Evolutionary conservation across 768 basidiomycete species (phyloP), one percentile per base, ranked within the genome.

Genomic region (Tremella mesenterica): DNA sequence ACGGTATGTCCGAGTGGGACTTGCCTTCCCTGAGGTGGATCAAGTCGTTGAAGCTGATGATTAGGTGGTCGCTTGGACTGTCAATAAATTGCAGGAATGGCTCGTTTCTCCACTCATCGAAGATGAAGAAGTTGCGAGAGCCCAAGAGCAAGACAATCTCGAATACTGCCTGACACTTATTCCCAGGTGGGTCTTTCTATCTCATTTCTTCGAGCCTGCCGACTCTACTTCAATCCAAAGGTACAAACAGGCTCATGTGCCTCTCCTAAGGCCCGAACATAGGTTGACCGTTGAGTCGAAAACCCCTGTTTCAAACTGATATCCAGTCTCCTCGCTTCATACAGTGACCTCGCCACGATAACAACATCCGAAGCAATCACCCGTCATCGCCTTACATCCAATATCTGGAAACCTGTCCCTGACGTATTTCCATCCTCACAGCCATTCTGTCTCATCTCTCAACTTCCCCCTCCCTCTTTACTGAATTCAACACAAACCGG

Each of bases 361-460:
- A 79, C 77, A 0, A 85, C 85, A 18, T 79, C 78, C 34, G 80
- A 80, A 49, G 82, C 83, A 1, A 80, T 96, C 41, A 84, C 85
- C 63, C 81, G 81, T 38, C 81, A 79, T 25, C 81, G 80, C 44
- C 79, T 84, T 0, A 77, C 73, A 1, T n/a, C 14, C 39, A 54
- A 28, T n/a, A 74, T 77, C 25, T 81, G 83, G 44, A 74, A 82
- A 20, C 67, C 76, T 1, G 69, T 79, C 1, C 91, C 90, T 0
- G 82, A 87, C 39, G 85, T 86, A 1, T 96, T 96, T 75, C 93
- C 93, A 0, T 86, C 90, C 59, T 85, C 91, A 0, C 91, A 96
- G 70, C 93, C 93, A 0, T 91, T 95, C 72, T 84, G 88, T 5
- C 78, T 97, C 18, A 64, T 88, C 23, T 78, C 85, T 0, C 78